Base-by-base conservation (phyloP, 2,329 filamentous ascomycete genomes). In the Neofusicoccum laricinum region DNA sequence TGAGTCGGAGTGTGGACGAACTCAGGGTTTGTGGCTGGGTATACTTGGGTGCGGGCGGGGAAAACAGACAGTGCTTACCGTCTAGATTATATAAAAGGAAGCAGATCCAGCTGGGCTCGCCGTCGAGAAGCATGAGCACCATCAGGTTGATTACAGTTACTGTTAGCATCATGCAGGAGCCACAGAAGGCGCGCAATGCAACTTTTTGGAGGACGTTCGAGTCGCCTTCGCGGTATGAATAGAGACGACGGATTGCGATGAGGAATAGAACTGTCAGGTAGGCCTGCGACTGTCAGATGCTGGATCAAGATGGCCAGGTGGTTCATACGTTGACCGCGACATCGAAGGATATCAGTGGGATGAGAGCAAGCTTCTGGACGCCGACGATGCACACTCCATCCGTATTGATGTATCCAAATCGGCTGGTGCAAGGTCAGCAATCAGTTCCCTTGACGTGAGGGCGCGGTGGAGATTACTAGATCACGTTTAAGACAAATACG, bases 231-330 rank as follows among this genome's bases (percentile, higher is more conserved):
- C 36, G 49, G 30, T 36, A 61, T 6, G 17, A 61, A 3, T 49
- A 61, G 3, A 48, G 32, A 5, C 46, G 79, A 66, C 80, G 83
- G 1, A 89, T 70, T 2, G 86, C 86, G n/a, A 85, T 77, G 2
- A 90, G 75, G 71, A 90, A 89, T 14, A 89, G 76, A 3, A 82
- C 77, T 1, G 86, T 89, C 0, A 89, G 77, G 68, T 88, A 89
- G 19, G 87, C 53, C 53, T 58, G n/a, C 2, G 5, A 7, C 14
- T 6, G 21, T 58, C 1, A 58, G 40, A 7, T n/a, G 12, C 14
- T n/a, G 14, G 1, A 6, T 6, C 1, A 2, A 25, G 5, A 41
- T n/a, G 2, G 25, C 25, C 7, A 2, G 8, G 6, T 3, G 8
- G 14, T 1, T 14, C 36, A n/a, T 43, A 58, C 82, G 69, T 89